Conservation (phyloP, 148 eudicot species). For the Simmondsia chinensis region DNA sequence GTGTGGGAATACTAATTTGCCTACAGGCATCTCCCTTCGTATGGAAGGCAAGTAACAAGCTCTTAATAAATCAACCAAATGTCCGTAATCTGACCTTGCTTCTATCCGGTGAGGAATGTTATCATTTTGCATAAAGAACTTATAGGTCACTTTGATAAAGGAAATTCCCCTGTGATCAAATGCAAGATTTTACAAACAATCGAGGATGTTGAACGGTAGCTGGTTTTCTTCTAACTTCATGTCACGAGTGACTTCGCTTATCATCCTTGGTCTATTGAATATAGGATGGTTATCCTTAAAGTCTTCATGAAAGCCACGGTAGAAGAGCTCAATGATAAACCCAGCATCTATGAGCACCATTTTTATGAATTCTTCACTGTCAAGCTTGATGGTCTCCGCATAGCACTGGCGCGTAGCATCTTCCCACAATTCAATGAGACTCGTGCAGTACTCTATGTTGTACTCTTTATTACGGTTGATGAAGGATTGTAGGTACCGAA, state of each 20-base stretch:
- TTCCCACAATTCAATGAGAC: background rate
- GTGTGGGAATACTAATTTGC: too few species aligned
- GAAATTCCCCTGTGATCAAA: too few species aligned
- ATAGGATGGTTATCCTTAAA: background rate
- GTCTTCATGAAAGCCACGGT: background rate
- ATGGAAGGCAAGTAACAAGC: too few species aligned
- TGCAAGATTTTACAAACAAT: too few species aligned
- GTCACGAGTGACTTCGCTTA: conserved; percentile 3
- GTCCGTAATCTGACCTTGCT: too few species aligned
- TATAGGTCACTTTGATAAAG: too few species aligned
- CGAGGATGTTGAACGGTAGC: conserved; percentile 13
- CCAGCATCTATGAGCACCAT: conserved; percentile 13
- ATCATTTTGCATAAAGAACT: too few species aligned
- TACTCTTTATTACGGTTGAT: background rate
- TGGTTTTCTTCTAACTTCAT: conserved; percentile 11
- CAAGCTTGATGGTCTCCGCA: background rate
- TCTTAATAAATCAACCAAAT: too few species aligned
- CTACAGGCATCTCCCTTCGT: too few species aligned
- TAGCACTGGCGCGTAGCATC: background rate
- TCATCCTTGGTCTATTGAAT: conserved; percentile 6
- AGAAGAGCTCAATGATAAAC: conserved; percentile 14
- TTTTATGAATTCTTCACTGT: background rate
- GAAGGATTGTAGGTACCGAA: conserved; percentile 9
- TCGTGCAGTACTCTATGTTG: background rate
- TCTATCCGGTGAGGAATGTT: too few species aligned